Evolutionary conservation across 176 grass and related monocot genomes (phyloP), one percentile per base, ranked within the genome.

Genomic region (Triticum timopheevii): DNA sequence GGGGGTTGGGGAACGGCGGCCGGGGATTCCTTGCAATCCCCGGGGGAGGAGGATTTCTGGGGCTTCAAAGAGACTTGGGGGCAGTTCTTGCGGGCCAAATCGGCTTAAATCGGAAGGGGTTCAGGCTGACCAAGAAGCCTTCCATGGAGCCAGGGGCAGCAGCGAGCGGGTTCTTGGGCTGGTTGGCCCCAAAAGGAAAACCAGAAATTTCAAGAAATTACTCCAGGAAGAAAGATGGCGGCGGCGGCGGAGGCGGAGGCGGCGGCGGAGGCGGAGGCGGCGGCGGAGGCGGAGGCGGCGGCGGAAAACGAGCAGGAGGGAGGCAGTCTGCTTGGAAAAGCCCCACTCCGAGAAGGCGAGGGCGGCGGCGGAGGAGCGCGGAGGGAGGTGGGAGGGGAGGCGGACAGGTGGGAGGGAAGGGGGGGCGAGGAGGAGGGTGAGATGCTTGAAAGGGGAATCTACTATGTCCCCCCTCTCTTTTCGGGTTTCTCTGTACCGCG

Each of bases 71-170:
- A 36, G 76, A 83, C 79, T 86, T 85, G 68, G 83, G 76, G 40
- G 81, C 39, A 27, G 50, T 77, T 69, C 78, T 75, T 12, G 77
- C 78, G 13, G 56, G 87, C 82, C 79, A 85, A 84, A 78, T 77
- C 90, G 69, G 90, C 92, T 94, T 99, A 82, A 93, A 93, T 67
- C 92, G 94, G 85, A 96, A 94, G 39, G 94, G 97, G 80, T 96
- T 96, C 68, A 99, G 82, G 77, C 92, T 93, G 76, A 96, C 86
- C 85, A 94, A 54, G 87, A 96, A 99, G 16, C 85, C 85, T 75
- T 93, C 94, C 97, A 97, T 99, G 85, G 22, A 61, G 69, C 86
- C 76, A 81, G 58, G 44, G 63, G 54, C 54, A 8, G 40, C 81
- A 61, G 85, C 77, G 4, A 27, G 68, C 27, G 40, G 38, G 59